These are phyloP conservation scores for Bombardia bombarda DNA, from an alignment of 495 filamentous ascomycete species.

Conservation along the genomic window DNA sequence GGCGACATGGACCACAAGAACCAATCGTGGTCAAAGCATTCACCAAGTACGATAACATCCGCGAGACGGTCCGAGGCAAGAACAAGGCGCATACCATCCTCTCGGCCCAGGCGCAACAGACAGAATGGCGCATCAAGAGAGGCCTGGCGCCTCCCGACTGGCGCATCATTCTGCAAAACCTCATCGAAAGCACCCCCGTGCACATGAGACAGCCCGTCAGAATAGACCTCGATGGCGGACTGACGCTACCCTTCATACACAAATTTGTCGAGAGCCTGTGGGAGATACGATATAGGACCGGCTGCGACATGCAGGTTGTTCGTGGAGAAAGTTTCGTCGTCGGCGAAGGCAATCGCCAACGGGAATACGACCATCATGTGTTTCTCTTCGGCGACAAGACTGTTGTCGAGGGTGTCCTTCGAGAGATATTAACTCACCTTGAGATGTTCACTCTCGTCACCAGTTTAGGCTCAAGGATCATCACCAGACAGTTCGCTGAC, in stretches of 20 bases:
- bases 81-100: not conserved
- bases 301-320: constrained; percentile 6
- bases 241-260: not conserved
- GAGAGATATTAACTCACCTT: no score
- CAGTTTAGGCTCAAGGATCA: no score
- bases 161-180: constrained; percentile 16
- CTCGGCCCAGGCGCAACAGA: constrained; percentile 4
- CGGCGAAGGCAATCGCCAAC: not conserved
- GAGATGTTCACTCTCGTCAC: no score
- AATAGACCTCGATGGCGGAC: constrained; percentile 6
- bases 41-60: constrained; percentile 8
- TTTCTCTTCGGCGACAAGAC: constrained; percentile 3
- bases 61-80: constrained; percentile 6
- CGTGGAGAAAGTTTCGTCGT: no score
- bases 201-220: constrained; percentile 5
- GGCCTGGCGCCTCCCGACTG: constrained; percentile 11
- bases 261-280: constrained; percentile 8
- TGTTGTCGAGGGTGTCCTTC: not conserved
- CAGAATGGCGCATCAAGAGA: not conserved
- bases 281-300: constrained; percentile 12
- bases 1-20: constrained; percentile 6
- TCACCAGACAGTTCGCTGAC: no score
- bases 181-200: constrained; percentile 14
- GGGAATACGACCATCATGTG: constrained; percentile 3
- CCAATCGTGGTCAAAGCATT: constrained; percentile 17